A percentile compares a stretch with the other conserved stretches of the same genome.
phyloP scores from a whole-genome alignment of 2,329 filamentous ascomycete species.

The Aaosphaeria arxii region DNA sequence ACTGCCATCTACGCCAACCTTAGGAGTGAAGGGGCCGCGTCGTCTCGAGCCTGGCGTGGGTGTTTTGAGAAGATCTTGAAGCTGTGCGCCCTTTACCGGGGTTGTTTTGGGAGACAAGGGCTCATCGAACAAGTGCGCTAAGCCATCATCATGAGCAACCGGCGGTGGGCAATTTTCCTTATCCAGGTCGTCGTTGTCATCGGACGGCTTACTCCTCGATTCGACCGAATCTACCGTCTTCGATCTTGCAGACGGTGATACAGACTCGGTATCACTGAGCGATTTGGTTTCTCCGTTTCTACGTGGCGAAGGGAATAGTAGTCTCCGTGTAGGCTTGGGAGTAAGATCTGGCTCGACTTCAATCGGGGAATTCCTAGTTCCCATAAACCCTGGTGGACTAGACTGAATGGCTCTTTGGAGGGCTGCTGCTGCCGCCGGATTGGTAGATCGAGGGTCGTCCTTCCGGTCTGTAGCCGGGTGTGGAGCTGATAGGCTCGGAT shows the following conservation, averaged over 20 bases:
- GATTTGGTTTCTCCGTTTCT: slow-evolving; percentile 63
- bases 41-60: slow-evolving; percentile 41
- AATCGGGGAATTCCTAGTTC: slow-evolving; percentile 46
- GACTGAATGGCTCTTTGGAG: slow-evolving; percentile 58
- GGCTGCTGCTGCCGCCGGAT: slow-evolving; percentile 28
- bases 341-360: slow-evolving; percentile 52
- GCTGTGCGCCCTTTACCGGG: slow-evolving; percentile 59
- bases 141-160: slow-evolving; percentile 49
- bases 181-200: slow-evolving; percentile 35
- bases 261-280: slow-evolving; percentile 48
- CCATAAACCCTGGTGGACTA: slow-evolving; percentile 55
- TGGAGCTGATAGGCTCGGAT: not conserved
- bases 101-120: slow-evolving; percentile 55
- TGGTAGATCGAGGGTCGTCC: not conserved
- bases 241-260: slow-evolving; percentile 3
- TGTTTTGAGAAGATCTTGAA: slow-evolving; percentile 45
- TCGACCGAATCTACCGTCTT: slow-evolving; percentile 18
- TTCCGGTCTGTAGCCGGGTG: no score
- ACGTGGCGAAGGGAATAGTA: slow-evolving; percentile 75
- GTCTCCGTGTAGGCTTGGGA: slow-evolving; percentile 62
- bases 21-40: slow-evolving; percentile 34
- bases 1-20: slow-evolving; percentile 14
- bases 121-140: slow-evolving; percentile 60
- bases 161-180: slow-evolving; percentile 57
- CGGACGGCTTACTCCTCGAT: not conserved